phyloP scores from a whole-genome alignment of 257 asterid species.

The Echites panduratus region DNA sequence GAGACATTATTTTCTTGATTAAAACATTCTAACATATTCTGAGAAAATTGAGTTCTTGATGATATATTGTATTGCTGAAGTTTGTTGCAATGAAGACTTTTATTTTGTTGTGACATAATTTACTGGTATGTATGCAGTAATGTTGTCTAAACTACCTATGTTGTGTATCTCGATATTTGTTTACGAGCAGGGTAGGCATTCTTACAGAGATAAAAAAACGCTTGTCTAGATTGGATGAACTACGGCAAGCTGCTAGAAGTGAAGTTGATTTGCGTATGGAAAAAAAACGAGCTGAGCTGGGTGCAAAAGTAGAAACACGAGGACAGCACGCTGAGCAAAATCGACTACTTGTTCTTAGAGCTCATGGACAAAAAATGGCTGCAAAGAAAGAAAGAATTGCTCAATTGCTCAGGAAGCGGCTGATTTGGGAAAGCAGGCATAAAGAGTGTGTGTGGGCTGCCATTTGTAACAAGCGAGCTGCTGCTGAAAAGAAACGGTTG shows the following conservation, averaged over 20 bases:
- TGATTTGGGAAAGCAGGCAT: conserved; percentile 66
- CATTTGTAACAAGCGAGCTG: conserved; percentile 65
- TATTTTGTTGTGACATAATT: background rate
- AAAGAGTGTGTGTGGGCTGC: conserved; percentile 75
- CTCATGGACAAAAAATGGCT: conserved; percentile 61
- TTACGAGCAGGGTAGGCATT: conserved; percentile 52
- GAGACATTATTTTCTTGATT: background rate
- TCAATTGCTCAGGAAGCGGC: conserved; percentile 49
- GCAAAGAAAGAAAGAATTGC: conserved; percentile 65
- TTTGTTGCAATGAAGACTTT: background rate
- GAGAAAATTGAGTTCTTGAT: background rate
- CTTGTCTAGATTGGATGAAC: conserved; percentile 70
- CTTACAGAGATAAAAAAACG: conserved; percentile 64
- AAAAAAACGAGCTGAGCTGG: conserved; percentile 68
- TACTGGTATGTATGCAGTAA: background rate
- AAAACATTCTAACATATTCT: background rate
- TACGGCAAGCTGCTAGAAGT: conserved; percentile 72
- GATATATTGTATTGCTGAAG: background rate
- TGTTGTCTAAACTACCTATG: background rate
- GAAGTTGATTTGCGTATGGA: conserved; percentile 58
- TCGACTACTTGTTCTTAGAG: conserved; percentile 61
- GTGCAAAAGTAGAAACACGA: conserved; percentile 66
- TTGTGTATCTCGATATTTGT: conserved; percentile 4
- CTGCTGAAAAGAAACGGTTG: conserved; percentile 72
- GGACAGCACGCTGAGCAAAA: conserved; percentile 78